Percentiles rank a stretch among this genome's conserved stretches.
Conservation (phyloP, 2,329 filamentous ascomycete species). For the Ophiocordyceps sinensis region DNA sequence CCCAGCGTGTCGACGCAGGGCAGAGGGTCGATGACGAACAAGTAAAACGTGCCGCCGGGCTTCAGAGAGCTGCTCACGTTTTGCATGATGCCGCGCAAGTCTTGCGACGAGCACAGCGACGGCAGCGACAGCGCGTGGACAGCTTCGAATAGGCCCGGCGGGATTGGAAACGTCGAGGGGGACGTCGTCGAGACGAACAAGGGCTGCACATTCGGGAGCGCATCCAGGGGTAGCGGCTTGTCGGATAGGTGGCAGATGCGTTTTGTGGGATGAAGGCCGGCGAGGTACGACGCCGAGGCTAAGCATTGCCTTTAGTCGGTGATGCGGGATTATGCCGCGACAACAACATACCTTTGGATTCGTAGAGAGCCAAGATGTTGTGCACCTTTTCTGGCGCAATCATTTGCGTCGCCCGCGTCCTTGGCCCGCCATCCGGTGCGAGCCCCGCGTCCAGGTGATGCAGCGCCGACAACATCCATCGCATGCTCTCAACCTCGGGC, state of each 20-base stretch:
- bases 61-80: constrained; percentile 42
- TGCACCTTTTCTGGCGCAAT: constrained; percentile 1
- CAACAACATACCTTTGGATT: constrained; percentile 27
- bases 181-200: constrained; percentile 23
- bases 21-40: constrained; percentile 48
- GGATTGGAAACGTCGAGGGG: constrained; percentile 20
- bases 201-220: constrained; percentile 25
- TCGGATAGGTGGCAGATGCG: constrained; percentile 32
- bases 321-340: background rate
- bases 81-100: constrained; percentile 40
- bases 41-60: constrained; percentile 38
- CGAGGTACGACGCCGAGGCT: constrained; percentile 37
- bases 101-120: constrained; percentile 37
- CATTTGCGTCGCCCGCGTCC: background rate
- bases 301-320: background rate
- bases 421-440: background rate
- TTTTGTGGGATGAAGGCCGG: constrained; percentile 24
- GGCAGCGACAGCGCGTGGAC: constrained; percentile 42
- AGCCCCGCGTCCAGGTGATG: constrained; percentile 25
- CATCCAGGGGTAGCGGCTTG: constrained; percentile 20
- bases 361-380: constrained; percentile 34
- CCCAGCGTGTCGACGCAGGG: constrained; percentile 42
- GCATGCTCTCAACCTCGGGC: constrained; percentile 12
- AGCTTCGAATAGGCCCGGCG: constrained; percentile 28
- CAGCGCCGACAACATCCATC: constrained; percentile 46